Evolutionary conservation across 78 protist species (phyloP).

Genomic region (Mantamonas sphyraenae): DNA sequence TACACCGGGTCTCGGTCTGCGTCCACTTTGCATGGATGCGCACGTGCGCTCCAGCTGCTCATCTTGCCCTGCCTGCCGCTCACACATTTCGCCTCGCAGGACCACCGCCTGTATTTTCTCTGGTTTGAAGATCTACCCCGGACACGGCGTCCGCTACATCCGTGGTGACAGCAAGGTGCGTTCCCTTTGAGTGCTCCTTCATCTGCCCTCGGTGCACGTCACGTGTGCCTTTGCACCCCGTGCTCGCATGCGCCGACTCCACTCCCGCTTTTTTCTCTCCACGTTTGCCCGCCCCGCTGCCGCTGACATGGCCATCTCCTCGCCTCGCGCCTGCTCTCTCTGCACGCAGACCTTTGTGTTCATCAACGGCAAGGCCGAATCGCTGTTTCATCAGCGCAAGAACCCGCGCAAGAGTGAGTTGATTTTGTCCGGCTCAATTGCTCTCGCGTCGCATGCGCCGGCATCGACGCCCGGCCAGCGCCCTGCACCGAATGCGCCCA

Average conservation of each 20-base stretch:
- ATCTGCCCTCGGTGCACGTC: constrained; percentile 13
- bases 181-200: constrained; percentile 2
- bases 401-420: constrained; percentile 62
- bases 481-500: too few relatives aligned
- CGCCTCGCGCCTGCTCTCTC: too few relatives aligned
- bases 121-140: constrained; percentile 65
- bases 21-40: too few relatives aligned
- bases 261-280: not conserved
- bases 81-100: too few relatives aligned
- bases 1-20: too few relatives aligned
- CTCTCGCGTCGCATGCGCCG: constrained; percentile 31
- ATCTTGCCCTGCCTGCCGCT: too few relatives aligned
- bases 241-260: not conserved
- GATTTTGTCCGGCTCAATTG: constrained; percentile 50
- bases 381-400: constrained; percentile 25
- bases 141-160: constrained; percentile 62
- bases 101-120: constrained; percentile 49
- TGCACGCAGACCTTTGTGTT: constrained; percentile 25
- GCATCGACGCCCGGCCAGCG: constrained; percentile 12
- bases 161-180: constrained; percentile 21
- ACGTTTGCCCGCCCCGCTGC: too few relatives aligned
- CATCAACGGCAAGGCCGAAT: constrained; percentile 30
- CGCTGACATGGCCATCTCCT: too few relatives aligned
- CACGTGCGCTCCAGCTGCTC: too few relatives aligned
- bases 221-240: too few relatives aligned